phyloP scores from a whole-genome alignment of 176 grass and related monocot genomes.

The Hsuehochloa calcarea region DNA sequence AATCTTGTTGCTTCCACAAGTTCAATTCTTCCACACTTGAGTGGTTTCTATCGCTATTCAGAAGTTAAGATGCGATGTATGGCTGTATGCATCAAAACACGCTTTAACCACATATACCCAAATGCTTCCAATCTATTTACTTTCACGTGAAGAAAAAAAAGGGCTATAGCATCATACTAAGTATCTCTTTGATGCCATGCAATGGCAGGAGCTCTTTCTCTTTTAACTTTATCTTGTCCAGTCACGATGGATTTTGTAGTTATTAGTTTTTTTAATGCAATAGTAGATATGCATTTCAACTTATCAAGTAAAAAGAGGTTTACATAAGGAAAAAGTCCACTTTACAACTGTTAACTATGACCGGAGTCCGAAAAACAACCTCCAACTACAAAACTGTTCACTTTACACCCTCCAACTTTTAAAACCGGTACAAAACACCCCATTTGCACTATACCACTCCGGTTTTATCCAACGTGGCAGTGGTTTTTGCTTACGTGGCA shows the following conservation, averaged over 20 bases:
- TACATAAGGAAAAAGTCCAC: not conserved
- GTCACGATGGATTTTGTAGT: not conserved
- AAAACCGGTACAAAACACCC: too few species aligned
- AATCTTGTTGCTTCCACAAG: not conserved
- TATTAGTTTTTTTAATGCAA: slow-evolving; percentile 1
- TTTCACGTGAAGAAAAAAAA: not conserved
- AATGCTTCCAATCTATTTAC: not conserved
- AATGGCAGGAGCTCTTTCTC: not conserved
- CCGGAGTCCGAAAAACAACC: too few species aligned
- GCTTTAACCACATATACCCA: not conserved
- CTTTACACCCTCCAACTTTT: too few species aligned
- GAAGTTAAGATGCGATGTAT: not conserved
- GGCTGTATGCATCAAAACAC: not conserved
- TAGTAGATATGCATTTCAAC: not conserved
- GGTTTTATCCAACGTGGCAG: too few species aligned
- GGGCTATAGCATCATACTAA: not conserved
- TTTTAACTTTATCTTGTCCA: not conserved
- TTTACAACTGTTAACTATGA: too few species aligned
- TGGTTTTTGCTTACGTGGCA: too few species aligned
- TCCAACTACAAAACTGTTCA: too few species aligned
- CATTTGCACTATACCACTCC: too few species aligned
- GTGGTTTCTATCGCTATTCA: not conserved
- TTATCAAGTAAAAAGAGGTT: not conserved
- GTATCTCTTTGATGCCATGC: not conserved
- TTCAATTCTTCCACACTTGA: not conserved